phyloP scores from a whole-genome alignment of 257 asterid species.

The Nicotiana benthamiana region DNA sequence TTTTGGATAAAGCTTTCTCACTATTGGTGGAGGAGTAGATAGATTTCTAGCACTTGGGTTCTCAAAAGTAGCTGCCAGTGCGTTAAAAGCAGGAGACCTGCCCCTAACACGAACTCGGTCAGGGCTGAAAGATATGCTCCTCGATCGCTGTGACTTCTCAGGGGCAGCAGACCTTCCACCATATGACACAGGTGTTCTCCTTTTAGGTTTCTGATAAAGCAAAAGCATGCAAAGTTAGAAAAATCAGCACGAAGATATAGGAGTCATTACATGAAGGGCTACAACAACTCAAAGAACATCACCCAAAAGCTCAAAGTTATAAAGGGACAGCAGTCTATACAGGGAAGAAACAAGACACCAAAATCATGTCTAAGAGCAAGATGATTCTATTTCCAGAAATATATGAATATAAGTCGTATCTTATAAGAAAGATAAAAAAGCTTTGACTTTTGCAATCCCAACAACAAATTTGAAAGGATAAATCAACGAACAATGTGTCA shows the following conservation, averaged over 20 bases:
- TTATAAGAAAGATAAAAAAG: not conserved
- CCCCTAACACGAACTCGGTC: conserved; percentile 98
- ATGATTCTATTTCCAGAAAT: not conserved
- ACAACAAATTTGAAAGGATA: not conserved
- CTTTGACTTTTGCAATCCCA: not conserved
- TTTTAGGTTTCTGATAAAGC: conserved; percentile 68
- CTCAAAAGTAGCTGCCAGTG: conserved; percentile 91
- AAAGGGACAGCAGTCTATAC: not conserved
- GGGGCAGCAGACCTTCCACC: conserved; percentile 82
- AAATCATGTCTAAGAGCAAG: not conserved
- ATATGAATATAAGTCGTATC: not conserved
- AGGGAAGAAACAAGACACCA: not conserved
- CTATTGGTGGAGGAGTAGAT: conserved; percentile 95
- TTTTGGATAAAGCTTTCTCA: conserved; percentile 74
- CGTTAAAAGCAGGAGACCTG: conserved; percentile 95
- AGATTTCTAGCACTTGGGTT: conserved; percentile 65
- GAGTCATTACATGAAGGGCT: not conserved
- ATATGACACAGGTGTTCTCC: conserved; percentile 59
- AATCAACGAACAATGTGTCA: not conserved
- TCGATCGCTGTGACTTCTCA: conserved; percentile 81
- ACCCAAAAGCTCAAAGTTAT: not conserved
- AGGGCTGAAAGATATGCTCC: conserved; percentile 98
- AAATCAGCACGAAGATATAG: not conserved
- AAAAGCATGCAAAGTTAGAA: conserved; percentile 10
- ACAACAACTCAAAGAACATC: not conserved